Percentiles rank a stretch among this genome's conserved stretches.
Conservation (phyloP, 768 basidiomycete genomes). For the Calvatia gigantea region DNA sequence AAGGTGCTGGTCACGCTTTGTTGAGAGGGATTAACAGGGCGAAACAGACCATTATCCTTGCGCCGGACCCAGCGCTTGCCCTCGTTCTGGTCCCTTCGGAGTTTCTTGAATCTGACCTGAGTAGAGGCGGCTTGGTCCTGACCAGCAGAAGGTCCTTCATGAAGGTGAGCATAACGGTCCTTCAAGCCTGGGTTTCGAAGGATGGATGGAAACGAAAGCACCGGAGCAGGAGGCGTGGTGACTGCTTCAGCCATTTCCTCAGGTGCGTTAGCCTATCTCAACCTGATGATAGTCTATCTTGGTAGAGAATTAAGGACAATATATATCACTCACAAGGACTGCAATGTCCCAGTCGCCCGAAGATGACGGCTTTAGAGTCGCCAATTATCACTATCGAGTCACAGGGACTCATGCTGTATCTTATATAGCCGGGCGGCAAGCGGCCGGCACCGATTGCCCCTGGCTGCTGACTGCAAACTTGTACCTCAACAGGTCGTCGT, state of each 20-base stretch:
- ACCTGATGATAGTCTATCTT: background rate
- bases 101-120: conserved; percentile 29
- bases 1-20: background rate
- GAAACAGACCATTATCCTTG: conserved; percentile 66
- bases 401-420: background rate
- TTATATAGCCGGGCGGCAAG: background rate
- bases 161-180: conserved; percentile 53
- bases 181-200: conserved; percentile 55
- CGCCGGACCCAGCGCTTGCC: conserved; percentile 77
- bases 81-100: conserved; percentile 56
- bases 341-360: background rate
- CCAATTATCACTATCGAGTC: background rate
- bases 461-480: no score
- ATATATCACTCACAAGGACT: background rate
- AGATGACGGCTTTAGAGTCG: background rate
- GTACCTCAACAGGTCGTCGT: no score
- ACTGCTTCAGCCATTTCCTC: background rate
- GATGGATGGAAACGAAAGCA: conserved; percentile 69
- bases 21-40: background rate
- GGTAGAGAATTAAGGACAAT: background rate
- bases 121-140: background rate
- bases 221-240: conserved; percentile 32
- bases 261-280: background rate
- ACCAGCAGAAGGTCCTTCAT: conserved; percentile 18
- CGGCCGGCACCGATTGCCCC: no score